These are phyloP conservation scores for Chrysosporium queenslandicum DNA, from an alignment of 2,329 filamentous ascomycete genomes.

Conservation along the genomic window DNA sequence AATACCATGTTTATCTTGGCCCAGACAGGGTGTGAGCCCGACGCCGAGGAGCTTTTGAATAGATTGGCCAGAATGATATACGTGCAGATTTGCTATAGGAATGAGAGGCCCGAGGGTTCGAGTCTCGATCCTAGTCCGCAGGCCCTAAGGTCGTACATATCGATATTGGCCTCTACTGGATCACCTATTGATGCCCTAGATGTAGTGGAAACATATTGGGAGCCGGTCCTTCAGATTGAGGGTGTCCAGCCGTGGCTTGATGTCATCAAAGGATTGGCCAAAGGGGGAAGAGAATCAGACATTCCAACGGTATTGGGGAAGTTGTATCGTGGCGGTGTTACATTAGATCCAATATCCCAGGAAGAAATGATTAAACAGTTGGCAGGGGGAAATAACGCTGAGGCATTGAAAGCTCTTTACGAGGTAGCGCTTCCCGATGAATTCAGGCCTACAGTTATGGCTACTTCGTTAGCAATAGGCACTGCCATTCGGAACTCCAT, in stretches of 20 bases:
- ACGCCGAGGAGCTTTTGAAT: slow-evolving; percentile 32
- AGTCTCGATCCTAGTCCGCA: slow-evolving; percentile 19
- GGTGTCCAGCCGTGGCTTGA: slow-evolving; percentile 37
- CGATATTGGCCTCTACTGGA: slow-evolving; percentile 46
- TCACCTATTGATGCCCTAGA: slow-evolving; percentile 46
- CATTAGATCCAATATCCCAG: slow-evolving; percentile 35
- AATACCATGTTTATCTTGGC: slow-evolving; percentile 34
- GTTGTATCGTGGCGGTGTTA: slow-evolving; percentile 20
- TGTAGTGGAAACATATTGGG: slow-evolving; percentile 36
- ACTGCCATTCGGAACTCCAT: slow-evolving; percentile 53
- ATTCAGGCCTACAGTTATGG: slow-evolving; percentile 35
- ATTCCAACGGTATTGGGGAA: slow-evolving; percentile 19
- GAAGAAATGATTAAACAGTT: slow-evolving; percentile 53
- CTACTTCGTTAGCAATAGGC: slow-evolving; percentile 48
- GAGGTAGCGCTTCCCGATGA: slow-evolving; percentile 42
- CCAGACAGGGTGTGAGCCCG: slow-evolving; percentile 28
- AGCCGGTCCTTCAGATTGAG: slow-evolving; percentile 22
- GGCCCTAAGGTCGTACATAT: slow-evolving; percentile 40
- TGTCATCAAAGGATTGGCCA: slow-evolving; percentile 46
- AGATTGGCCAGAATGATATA: slow-evolving; percentile 33
- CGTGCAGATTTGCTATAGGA: slow-evolving; percentile 22
- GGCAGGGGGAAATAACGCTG: slow-evolving; percentile 46
- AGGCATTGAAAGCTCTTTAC: slow-evolving; percentile 60
- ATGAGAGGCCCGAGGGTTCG: neutral
- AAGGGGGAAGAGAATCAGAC: slow-evolving; percentile 39